Evolutionary conservation across 495 filamentous ascomycete genomes (phyloP).

Genomic region (Aspergillus cristatus): DNA sequence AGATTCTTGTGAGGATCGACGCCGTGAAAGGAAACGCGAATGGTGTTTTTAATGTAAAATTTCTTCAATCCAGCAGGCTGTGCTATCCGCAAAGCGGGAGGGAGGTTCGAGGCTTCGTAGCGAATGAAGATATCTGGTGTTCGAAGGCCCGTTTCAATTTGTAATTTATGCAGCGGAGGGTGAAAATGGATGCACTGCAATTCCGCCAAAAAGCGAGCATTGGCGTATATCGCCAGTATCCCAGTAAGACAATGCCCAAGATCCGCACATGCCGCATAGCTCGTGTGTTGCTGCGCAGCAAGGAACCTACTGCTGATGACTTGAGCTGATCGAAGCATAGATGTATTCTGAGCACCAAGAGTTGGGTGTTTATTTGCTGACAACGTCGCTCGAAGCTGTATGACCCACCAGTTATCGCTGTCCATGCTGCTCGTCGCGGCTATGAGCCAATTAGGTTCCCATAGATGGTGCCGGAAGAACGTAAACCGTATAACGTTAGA

Average conservation of each 20-base stretch:
- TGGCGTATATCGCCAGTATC: slow-evolving; percentile 32
- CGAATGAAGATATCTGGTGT: slow-evolving; percentile 30
- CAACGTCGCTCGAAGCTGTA: slow-evolving; percentile 39
- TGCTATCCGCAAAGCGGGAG: slow-evolving; percentile 20
- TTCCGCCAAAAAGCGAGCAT: slow-evolving; percentile 29
- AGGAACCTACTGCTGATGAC: slow-evolving; percentile 19
- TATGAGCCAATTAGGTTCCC: slow-evolving; percentile 58
- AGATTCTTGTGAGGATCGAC: slow-evolving; percentile 25
- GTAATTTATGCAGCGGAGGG: slow-evolving; percentile 27
- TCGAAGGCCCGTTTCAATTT: slow-evolving; percentile 19
- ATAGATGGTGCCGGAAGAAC: slow-evolving; percentile 55
- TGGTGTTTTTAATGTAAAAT: slow-evolving; percentile 24
- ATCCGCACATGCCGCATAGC: slow-evolving; percentile 26
- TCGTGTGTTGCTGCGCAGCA: slow-evolving; percentile 8
- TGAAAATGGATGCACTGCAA: slow-evolving; percentile 21
- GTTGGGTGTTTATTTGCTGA: slow-evolving; percentile 4
- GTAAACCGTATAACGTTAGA: slow-evolving; percentile 47
- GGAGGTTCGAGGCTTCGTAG: slow-evolving; percentile 25
- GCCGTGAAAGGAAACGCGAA: slow-evolving; percentile 34
- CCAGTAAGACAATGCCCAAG: slow-evolving; percentile 31
- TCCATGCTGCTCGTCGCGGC: slow-evolving; percentile 59
- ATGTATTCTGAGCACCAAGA: slow-evolving; percentile 2
- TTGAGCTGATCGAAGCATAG: slow-evolving; percentile 17
- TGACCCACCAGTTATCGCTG: slow-evolving; percentile 69
- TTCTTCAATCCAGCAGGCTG: slow-evolving; percentile 19